phyloP scores from a whole-genome alignment of 495 filamentous ascomycete species.

The Podospora pseudopauciseta region DNA sequence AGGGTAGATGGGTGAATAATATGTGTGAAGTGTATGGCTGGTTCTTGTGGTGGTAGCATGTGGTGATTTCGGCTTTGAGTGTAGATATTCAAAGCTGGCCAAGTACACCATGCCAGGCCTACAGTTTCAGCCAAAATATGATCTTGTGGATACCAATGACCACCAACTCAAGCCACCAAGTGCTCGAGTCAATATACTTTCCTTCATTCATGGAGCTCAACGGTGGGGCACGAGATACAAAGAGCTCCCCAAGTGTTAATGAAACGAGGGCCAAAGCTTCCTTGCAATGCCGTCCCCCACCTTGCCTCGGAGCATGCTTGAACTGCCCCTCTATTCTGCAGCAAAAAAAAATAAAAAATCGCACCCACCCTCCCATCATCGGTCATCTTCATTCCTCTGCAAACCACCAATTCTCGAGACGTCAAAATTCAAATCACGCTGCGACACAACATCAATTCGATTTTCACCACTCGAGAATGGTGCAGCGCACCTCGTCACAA shows the following conservation, averaged over 20 bases:
- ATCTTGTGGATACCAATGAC: neutral
- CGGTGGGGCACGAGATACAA: slow-evolving; percentile 5
- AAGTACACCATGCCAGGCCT: neutral
- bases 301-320: neutral
- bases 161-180: neutral
- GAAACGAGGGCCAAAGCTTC: neutral
- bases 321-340: neutral
- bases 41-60: neutral
- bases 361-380: neutral
- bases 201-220: neutral
- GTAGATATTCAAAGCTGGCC: too few relatives aligned
- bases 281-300: slow-evolving; percentile 1
- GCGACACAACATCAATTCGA: slow-evolving; percentile 12
- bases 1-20: neutral
- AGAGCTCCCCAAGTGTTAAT: neutral
- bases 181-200: neutral
- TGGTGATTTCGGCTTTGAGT: too few relatives aligned
- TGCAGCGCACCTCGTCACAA: slow-evolving; percentile 32
- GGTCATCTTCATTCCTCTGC: slow-evolving; percentile 8
- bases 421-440: slow-evolving; percentile 27
- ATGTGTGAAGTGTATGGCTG: neutral
- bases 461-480: slow-evolving; percentile 31
- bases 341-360: slow-evolving; percentile 6
- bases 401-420: slow-evolving; percentile 17
- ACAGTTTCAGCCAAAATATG: neutral